A percentile compares a stretch with the other conserved stretches of the same genome.
These are phyloP conservation scores for Colletotrichum sp. DNA, from an alignment of 2,329 filamentous ascomycete genomes.

Conservation along the genomic window DNA sequence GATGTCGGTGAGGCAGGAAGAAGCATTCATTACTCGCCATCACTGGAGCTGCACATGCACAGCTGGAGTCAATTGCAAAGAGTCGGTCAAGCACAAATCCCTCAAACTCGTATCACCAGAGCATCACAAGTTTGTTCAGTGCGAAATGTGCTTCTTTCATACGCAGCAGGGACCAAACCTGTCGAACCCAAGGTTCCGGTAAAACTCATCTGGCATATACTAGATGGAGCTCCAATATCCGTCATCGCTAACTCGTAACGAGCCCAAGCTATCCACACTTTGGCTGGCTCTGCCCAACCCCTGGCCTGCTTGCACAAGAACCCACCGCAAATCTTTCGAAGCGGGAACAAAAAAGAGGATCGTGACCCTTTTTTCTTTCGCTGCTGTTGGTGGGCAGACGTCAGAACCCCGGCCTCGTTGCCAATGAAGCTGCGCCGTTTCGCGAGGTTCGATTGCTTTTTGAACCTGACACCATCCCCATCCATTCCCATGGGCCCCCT, in stretches of 20 bases:
- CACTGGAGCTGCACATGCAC: not conserved
- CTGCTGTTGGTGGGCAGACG: not conserved
- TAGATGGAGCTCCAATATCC: not conserved
- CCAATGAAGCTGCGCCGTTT: not conserved
- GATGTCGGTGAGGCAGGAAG: not conserved
- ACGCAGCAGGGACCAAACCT: not conserved
- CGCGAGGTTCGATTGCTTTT: not conserved
- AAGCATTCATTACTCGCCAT: not conserved
- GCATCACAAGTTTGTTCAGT: not conserved
- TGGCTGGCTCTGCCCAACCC: not conserved
- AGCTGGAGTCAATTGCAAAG: not conserved
- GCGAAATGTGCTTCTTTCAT: not conserved
- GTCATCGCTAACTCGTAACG: not conserved
- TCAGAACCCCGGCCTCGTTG: not conserved
- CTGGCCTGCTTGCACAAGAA: not conserved
- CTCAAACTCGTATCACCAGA: not conserved
- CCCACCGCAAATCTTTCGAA: not conserved
- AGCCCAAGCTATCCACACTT: not conserved
- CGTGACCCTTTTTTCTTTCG: not conserved
- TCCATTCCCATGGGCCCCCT: not conserved
- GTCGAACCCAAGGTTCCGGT: not conserved
- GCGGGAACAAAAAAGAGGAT: not conserved
- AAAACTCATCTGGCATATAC: not conserved
- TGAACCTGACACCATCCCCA: slow-evolving; percentile 5
- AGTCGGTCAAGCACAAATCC: not conserved